Conservation (phyloP, 805 yeast genomes). For the Teunomyces tritomae region DNA sequence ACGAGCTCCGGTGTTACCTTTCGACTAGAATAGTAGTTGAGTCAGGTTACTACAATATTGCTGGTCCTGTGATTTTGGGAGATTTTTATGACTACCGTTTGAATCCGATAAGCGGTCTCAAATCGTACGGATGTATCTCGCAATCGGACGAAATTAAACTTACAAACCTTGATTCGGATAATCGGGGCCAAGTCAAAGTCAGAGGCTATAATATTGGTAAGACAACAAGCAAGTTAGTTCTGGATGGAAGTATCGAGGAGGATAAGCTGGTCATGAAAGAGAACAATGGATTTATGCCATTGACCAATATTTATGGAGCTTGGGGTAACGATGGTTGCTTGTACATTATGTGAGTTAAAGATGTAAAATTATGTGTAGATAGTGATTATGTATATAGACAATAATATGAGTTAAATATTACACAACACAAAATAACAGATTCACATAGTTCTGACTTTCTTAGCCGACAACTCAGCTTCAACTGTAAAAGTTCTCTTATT, state of each 20-base stretch:
- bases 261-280: slow-evolving; percentile 23
- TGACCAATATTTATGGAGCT: slow-evolving; percentile 49
- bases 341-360: slow-evolving; percentile 33
- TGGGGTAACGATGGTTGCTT: slow-evolving; percentile 76
- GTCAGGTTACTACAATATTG: slow-evolving; percentile 38
- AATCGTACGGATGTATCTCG: slow-evolving; percentile 54
- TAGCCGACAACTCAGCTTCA: slow-evolving; percentile 1
- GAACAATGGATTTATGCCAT: slow-evolving; percentile 41
- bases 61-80: slow-evolving; percentile 60
- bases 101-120: slow-evolving; percentile 29
- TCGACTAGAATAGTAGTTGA: slow-evolving; percentile 56
- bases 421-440: neutral
- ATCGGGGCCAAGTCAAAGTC: slow-evolving; percentile 49
- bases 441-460: slow-evolving; percentile 1
- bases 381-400: slow-evolving; percentile 4
- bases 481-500: slow-evolving; percentile 10
- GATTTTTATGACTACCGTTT: slow-evolving; percentile 63
- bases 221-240: slow-evolving; percentile 17
- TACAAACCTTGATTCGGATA: slow-evolving; percentile 25
- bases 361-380: slow-evolving; percentile 1
- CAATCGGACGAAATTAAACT: slow-evolving; percentile 62
- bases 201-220: slow-evolving; percentile 71
- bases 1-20: slow-evolving; percentile 42
- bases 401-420: neutral
- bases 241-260: slow-evolving; percentile 14